Base-by-base conservation (phyloP, 2,329 filamentous ascomycete genomes). In the Xylaria sp. region DNA sequence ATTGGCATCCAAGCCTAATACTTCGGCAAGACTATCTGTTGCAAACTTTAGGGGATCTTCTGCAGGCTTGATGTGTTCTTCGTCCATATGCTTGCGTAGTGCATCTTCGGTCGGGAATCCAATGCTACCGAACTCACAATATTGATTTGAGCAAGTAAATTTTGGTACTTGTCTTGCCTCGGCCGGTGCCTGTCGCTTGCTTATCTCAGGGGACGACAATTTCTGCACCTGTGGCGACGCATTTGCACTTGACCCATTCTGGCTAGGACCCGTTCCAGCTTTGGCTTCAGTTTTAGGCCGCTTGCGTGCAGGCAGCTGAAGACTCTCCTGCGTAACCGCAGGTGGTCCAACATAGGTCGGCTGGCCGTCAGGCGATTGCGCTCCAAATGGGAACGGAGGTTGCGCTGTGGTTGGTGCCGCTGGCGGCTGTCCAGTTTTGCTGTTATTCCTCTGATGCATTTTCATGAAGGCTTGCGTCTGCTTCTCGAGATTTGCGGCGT, bases 321-420 rank as follows among this genome's bases (percentile, higher is more conserved):
- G 79, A 59, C 86, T 85, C 0, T 83, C 81, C 61, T 81, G 80
- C 39, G 87, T 86, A 36, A 89, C 77, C 57, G 83, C 80, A 1
- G 83, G 80, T 74, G 82, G 85, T 74, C 78, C 81, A 51, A 85
- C 83, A 68, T 88, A 89, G 6, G 80, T 82, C 1, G 88, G 88
- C 63, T 86, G 84, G 13, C 87, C 88, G 69, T 88, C 85, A 36
- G 88, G 88, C 5, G 88, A 89, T 9, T 82, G 79, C 20, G 82
- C 84, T 13, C 84, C 84, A 63, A 89, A 83, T 29, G 81, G 78
- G 75, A 88, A 88, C 0, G 87, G 87, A 17, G 87, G 84, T 68
- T 88, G 86, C 15, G 83, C 73, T 1, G 84, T 84, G 0, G 86
- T 89, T 17, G 88, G 87, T 10, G 88, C 86, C 13, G 86, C 81